These are phyloP conservation scores for Cercospora zeina DNA, from an alignment of 2,329 filamentous ascomycete species.

Conservation along the genomic window DNA sequence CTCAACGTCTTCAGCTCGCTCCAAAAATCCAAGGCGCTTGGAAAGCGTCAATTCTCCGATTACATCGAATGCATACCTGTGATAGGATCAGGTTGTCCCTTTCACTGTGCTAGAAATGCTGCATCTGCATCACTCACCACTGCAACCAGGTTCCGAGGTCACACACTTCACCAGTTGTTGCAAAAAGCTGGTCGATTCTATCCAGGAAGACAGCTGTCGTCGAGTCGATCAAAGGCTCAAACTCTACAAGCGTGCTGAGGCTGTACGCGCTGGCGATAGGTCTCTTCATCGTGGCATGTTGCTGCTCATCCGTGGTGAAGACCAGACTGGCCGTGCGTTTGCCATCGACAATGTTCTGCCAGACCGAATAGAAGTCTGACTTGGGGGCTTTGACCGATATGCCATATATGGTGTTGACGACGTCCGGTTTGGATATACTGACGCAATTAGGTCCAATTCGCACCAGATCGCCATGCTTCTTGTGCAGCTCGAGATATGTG, in stretches of 20 bases:
- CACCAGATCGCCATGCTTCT: conserved; percentile 67
- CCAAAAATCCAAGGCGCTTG: conserved; percentile 31
- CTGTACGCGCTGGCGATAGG: conserved; percentile 32
- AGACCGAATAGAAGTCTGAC: conserved; percentile 23
- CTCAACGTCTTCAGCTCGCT: conserved; percentile 27
- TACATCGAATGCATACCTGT: conserved; percentile 32
- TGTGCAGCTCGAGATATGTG: conserved; percentile 60
- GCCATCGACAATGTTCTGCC: conserved; percentile 34
- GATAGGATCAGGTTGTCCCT: not conserved
- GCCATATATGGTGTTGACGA: conserved; percentile 61
- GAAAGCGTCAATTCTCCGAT: conserved; percentile 34
- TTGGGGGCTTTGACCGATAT: conserved; percentile 30
- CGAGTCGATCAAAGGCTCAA: conserved; percentile 75
- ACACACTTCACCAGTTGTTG: conserved; percentile 48
- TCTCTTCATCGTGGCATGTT: conserved; percentile 35
- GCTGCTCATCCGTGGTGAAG: conserved; percentile 35
- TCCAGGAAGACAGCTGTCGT: conserved; percentile 64
- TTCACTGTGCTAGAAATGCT: too few species aligned
- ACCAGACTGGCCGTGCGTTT: conserved; percentile 32
- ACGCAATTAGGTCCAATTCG: conserved; percentile 75
- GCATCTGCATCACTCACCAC: conserved; percentile 57
- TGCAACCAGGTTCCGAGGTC: conserved; percentile 72
- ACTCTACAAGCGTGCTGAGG: conserved; percentile 69
- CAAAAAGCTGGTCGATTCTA: conserved; percentile 39
- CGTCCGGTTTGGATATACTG: conserved; percentile 68